Percentiles rank a stretch among this genome's conserved stretches.
phyloP scores from a whole-genome alignment of 257 asterid genomes.

The Anisodus acutangulus region DNA sequence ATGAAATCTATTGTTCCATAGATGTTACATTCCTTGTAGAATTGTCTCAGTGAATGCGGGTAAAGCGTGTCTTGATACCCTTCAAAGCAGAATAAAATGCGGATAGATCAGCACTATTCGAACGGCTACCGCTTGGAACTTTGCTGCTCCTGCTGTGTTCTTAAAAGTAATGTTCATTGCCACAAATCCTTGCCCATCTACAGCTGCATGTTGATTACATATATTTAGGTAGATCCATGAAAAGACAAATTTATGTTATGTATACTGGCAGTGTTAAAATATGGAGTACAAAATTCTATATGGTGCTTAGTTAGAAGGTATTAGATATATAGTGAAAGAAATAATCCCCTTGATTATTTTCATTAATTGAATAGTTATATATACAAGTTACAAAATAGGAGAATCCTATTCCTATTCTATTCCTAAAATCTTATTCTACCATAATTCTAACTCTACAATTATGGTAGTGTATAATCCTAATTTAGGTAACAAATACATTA shows the following conservation, averaged over 20 bases:
- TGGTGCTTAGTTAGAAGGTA: too few species aligned
- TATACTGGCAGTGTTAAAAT: background rate
- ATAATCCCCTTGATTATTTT: too few species aligned
- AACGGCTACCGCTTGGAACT: slow-evolving; percentile 31
- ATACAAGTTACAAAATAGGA: too few species aligned
- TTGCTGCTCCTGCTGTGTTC: slow-evolving; percentile 35
- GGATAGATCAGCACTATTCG: slow-evolving; percentile 23
- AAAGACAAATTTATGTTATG: background rate
- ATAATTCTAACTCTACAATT: too few species aligned
- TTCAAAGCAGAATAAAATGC: slow-evolving; percentile 3
- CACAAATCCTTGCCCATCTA: slow-evolving; percentile 29
- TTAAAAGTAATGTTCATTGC: slow-evolving; percentile 29
- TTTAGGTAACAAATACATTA: too few species aligned
- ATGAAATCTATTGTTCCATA: slow-evolving; percentile 30
- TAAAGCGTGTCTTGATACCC: slow-evolving; percentile 37
- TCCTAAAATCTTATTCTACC: too few species aligned
- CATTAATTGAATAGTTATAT: too few species aligned
- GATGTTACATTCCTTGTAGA: slow-evolving; percentile 29
- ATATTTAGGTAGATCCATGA: background rate
- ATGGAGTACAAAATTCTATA: too few species aligned
- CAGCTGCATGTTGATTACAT: slow-evolving; percentile 25
- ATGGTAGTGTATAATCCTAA: too few species aligned
- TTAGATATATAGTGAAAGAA: background rate
- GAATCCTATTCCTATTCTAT: too few species aligned
- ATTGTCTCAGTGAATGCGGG: slow-evolving; percentile 17